Conservation (phyloP, 1,139 yeast genomes). For the Eremothecium sinecaudum region DNA sequence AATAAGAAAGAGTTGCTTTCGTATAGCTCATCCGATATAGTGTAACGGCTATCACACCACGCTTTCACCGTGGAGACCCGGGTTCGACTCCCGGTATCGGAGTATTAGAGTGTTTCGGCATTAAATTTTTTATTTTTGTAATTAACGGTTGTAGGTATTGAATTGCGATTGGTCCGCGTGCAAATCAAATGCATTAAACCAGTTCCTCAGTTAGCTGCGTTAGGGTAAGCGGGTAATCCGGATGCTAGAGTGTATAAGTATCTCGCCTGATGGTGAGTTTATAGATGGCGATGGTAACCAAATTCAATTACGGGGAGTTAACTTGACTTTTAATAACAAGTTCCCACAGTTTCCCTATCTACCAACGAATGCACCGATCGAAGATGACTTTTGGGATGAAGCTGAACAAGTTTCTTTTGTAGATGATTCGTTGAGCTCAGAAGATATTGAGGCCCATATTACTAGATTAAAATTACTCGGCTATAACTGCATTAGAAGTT, state of each 20-base stretch:
- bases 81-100: constrained; percentile 33
- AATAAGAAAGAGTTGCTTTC: too few relatives aligned
- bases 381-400: constrained; percentile 46
- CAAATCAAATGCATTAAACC: too few relatives aligned
- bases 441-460: constrained; percentile 63
- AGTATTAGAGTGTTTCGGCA: too few relatives aligned
- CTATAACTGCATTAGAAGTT: constrained; percentile 64
- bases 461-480: constrained; percentile 71
- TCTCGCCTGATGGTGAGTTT: constrained; percentile 42
- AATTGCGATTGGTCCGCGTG: too few relatives aligned
- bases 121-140: too few relatives aligned
- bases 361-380: constrained; percentile 44
- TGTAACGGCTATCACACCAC: constrained; percentile 32
- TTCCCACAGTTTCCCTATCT: constrained; percentile 51
- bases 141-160: too few relatives aligned
- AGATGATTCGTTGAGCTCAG: constrained; percentile 69
- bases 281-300: constrained; percentile 51
- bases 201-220: too few relatives aligned
- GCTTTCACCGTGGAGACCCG: constrained; percentile 33
- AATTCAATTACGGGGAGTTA: constrained; percentile 68
- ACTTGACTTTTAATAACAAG: constrained; percentile 70
- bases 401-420: constrained; percentile 72
- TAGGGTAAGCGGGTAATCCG: too few relatives aligned
- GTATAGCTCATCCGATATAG: constrained; percentile 32
- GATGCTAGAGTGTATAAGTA: constrained; percentile 9